These are phyloP conservation scores for Ceriops tagal DNA, from an alignment of 345 rosid species.

Conservation along the genomic window DNA sequence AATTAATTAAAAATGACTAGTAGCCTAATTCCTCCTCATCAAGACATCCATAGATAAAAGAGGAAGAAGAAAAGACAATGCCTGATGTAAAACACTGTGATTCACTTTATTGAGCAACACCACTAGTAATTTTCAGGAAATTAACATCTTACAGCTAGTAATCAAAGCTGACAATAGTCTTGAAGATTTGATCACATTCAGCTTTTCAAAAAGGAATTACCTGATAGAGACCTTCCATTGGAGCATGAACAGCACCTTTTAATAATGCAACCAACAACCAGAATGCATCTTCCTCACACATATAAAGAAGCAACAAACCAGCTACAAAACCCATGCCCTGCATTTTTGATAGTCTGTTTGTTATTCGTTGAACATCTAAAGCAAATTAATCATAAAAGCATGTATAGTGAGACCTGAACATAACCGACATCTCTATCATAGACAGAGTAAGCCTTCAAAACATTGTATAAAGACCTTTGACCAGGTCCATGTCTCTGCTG, in stretches of 20 bases:
- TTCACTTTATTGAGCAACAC: not conserved
- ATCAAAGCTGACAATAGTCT: not conserved
- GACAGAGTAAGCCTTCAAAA: conserved; percentile 93
- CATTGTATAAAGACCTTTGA: conserved; percentile 96
- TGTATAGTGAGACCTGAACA: conserved; percentile 68
- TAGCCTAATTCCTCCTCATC: not conserved
- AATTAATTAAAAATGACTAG: no score
- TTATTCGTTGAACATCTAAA: conserved; percentile 8
- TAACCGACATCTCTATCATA: conserved; percentile 96
- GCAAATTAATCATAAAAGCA: conserved; percentile 8
- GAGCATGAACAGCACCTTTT: conserved; percentile 97
- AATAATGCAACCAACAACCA: conserved; percentile 95
- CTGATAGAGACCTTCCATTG: conserved; percentile 97
- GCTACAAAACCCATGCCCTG: conserved; percentile 98
- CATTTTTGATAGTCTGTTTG: conserved; percentile 23
- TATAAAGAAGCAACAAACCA: conserved; percentile 91
- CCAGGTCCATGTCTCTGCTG: conserved; percentile 99
- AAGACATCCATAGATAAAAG: not conserved
- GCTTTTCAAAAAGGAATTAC: conserved; percentile 35
- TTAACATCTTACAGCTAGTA: not conserved
- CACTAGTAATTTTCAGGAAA: not conserved
- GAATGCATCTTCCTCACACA: conserved; percentile 98
- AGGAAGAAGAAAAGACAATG: not conserved
- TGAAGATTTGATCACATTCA: not conserved
- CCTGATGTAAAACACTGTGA: no score